Conservation (phyloP, 1,284 basidiomycete genomes). For the Coriolopsis trogii region DNA sequence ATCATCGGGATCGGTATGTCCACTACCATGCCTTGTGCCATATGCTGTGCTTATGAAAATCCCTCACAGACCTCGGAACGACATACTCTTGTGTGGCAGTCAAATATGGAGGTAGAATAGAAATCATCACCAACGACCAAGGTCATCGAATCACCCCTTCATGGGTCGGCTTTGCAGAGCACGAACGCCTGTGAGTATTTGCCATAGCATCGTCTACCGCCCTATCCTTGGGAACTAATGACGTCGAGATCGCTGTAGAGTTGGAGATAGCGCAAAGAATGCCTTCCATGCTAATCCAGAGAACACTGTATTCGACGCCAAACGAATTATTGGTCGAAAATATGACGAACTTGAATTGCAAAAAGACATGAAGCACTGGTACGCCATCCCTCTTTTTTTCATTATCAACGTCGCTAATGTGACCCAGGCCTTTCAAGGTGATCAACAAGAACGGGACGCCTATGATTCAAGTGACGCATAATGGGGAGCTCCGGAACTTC, state of each 20-base stretch:
- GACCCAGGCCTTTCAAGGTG: slow-evolving; percentile 75
- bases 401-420: too few relatives aligned
- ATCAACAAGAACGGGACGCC: slow-evolving; percentile 85
- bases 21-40: neutral
- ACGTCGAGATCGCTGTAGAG: slow-evolving; percentile 40
- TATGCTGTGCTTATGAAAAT: neutral
- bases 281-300: slow-evolving; percentile 83
- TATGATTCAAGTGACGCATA: slow-evolving; percentile 82
- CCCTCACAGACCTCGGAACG: slow-evolving; percentile 70
- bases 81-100: slow-evolving; percentile 89
- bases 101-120: slow-evolving; percentile 88
- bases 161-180: slow-evolving; percentile 90
- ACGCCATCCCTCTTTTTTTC: too few relatives aligned
- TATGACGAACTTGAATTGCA: slow-evolving; percentile 79
- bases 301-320: slow-evolving; percentile 97
- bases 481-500: slow-evolving; percentile 84
- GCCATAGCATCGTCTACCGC: too few relatives aligned
- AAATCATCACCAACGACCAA: slow-evolving; percentile 97
- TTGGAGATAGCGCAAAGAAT: slow-evolving; percentile 81
- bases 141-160: slow-evolving; percentile 97
- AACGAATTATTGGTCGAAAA: slow-evolving; percentile 93
- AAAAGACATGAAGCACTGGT: slow-evolving; percentile 85
- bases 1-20: slow-evolving; percentile 93
- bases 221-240: neutral
- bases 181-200: slow-evolving; percentile 80